Base-by-base conservation (phyloP, 768 basidiomycete genomes). In the Lyophyllum semitale region DNA sequence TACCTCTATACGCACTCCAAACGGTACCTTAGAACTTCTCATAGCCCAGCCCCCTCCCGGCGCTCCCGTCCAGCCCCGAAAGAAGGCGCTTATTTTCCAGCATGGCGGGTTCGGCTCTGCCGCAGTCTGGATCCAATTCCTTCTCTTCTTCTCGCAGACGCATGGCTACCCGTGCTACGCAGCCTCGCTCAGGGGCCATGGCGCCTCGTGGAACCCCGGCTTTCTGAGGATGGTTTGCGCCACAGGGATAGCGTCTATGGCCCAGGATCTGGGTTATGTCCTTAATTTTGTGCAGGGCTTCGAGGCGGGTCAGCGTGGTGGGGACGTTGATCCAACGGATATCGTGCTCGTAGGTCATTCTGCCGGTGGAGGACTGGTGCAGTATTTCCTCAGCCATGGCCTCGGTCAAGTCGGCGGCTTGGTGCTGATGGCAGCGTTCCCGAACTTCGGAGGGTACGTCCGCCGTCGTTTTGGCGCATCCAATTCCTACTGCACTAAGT, bases 21-120 rank as follows among this genome's bases (percentile, higher is more conserved):
- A 55, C 18, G 60, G 57, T 4, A 30, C 15, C 12, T 35, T 61
- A 8, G 60, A 61, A 33, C 46, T 61, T 32, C 25, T 61, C 17
- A 38, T 61, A 33, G 40, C 60, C 17, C 55, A 45, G 27, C 55
- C 55, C 5, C 46, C 54, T 23, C 11, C 54, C 6, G 1, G 8
- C 29, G 3, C 25, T 20, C 8, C 26, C 23, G 27, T 38, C 25
- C 40, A 40, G 27, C 40, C 40, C 25, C 48, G 49, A 38, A 56
- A 56, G 33, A 55, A 55, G 35, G 48, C 56, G 13, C 30, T 61
- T 17, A 29, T 61, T 7, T 55, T 61, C 32, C 49, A 58, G 26
- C 60, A 61, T 32, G 60, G 60, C 8, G 60, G 60, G 25, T 61
- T 58, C 27, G 60, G 60, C 23, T 46, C 48, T 4, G 53, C 60